Evolutionary conservation across 169 alveolate genomes (phyloP).

Genomic region (Plasmodium falciparum): DNA sequence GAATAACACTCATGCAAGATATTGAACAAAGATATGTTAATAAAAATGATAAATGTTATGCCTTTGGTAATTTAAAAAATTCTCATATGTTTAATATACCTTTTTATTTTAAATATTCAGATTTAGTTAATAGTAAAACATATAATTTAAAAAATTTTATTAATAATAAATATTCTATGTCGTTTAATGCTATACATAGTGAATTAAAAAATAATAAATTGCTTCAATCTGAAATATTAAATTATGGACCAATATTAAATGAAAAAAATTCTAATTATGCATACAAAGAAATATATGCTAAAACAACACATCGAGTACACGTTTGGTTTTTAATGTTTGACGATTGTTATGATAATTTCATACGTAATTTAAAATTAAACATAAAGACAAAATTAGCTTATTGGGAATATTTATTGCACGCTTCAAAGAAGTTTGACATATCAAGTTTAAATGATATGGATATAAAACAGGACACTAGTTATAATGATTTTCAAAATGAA

Average conservation of each 20-base stretch:
- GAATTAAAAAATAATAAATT: conserved; percentile 53
- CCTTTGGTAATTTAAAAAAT: conserved; percentile 58
- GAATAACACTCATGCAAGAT: conserved; percentile 65
- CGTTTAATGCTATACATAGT: conserved; percentile 22
- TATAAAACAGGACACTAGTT: background rate
- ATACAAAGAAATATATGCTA: conserved; percentile 37
- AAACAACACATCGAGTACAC: conserved; percentile 73
- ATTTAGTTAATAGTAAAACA: conserved; percentile 65
- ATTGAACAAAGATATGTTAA: conserved; percentile 56
- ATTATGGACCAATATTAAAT: conserved; percentile 11
- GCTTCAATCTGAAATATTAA: conserved; percentile 41
- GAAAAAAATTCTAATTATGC: conserved; percentile 50
- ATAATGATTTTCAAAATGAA: background rate
- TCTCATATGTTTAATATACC: conserved; percentile 39
- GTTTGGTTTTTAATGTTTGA: conserved; percentile 74
- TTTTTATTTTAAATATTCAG: conserved; percentile 56
- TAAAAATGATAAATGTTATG: conserved; percentile 55
- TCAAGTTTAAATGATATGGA: conserved; percentile 9
- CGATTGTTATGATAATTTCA: conserved; percentile 55
- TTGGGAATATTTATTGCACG: conserved; percentile 59
- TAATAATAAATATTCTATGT: conserved; percentile 42
- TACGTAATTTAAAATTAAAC: conserved; percentile 59
- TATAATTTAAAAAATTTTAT: conserved; percentile 53
- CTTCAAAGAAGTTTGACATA: conserved; percentile 32
- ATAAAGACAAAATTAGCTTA: conserved; percentile 69